A percentile compares a stretch with the other conserved stretches of the same genome.
These are phyloP conservation scores for Tetrastigma voinierianum DNA, from an alignment of 164 flowering plant genomes.

Conservation along the genomic window DNA sequence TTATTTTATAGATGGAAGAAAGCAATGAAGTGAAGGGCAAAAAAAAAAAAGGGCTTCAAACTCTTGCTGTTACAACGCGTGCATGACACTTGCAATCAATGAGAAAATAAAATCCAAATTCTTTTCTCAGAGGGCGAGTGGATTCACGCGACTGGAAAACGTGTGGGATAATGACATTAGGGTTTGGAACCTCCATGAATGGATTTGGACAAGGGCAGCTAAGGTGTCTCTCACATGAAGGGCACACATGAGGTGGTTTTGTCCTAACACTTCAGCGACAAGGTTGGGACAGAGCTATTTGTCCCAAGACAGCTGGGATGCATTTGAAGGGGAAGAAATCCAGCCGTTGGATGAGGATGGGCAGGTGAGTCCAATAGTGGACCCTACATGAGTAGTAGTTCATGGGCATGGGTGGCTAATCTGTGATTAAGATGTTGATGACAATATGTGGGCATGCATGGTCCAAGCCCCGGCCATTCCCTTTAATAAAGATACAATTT, in stretches of 20 bases:
- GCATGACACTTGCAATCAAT: background rate
- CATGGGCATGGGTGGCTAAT: slow-evolving; percentile 13
- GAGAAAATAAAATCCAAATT: no score
- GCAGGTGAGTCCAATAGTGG: slow-evolving; percentile 13
- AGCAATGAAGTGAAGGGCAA: background rate
- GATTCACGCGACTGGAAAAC: background rate
- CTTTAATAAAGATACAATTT: background rate
- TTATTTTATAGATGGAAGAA: slow-evolving; percentile 1
- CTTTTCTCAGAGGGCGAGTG: background rate
- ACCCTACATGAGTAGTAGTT: slow-evolving; percentile 18
- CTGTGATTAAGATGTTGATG: background rate
- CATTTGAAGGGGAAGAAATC: background rate
- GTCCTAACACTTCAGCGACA: slow-evolving; percentile 16
- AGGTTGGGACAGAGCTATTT: slow-evolving; percentile 22
- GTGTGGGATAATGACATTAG: background rate
- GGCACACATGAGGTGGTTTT: slow-evolving; percentile 7
- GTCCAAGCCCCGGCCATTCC: background rate
- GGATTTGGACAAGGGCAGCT: slow-evolving; percentile 7
- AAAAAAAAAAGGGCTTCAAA: background rate
- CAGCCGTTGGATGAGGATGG: slow-evolving; percentile 11
- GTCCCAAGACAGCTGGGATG: slow-evolving; percentile 11
- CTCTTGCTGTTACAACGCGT: background rate
- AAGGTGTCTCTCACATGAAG: slow-evolving; percentile 15
- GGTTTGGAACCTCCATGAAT: no score
- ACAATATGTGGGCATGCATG: background rate